Percentiles rank a stretch among this genome's conserved stretches.
Evolutionary conservation across 1,284 basidiomycete species (phyloP).

Genomic region (Coniferiporia sulphurascens): DNA sequence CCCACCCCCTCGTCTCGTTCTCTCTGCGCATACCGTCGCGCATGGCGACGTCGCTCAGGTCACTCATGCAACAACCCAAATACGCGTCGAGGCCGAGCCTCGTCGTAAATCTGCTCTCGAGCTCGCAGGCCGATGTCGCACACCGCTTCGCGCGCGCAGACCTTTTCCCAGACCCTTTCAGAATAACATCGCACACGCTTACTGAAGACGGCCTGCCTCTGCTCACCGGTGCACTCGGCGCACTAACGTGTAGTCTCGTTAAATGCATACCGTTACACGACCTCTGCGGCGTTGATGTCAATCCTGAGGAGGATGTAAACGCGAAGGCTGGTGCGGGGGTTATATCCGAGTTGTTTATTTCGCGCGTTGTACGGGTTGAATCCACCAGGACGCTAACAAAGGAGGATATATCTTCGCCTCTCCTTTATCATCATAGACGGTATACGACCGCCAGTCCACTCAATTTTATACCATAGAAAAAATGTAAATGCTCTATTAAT

Average conservation of each 20-base stretch:
- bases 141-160: constrained; percentile 60
- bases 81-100: constrained; percentile 30
- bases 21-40: constrained; percentile 85
- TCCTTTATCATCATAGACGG: constrained; percentile 42
- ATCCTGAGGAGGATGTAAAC: not conserved
- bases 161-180: constrained; percentile 54
- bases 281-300: not conserved
- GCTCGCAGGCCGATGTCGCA: constrained; percentile 51
- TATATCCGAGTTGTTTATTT: constrained; percentile 45
- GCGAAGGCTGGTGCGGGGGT: constrained; percentile 23
- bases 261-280: constrained; percentile 24
- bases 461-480: constrained; percentile 8
- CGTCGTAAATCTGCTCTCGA: constrained; percentile 66
- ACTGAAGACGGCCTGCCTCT: constrained; percentile 53
- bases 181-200: constrained; percentile 35
- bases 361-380: constrained; percentile 43
- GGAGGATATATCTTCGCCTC: constrained; percentile 29
- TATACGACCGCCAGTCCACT: constrained; percentile 35
- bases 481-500: constrained; percentile 3
- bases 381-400: constrained; percentile 17
- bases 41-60: constrained; percentile 62
- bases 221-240: constrained; percentile 50
- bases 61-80: constrained; percentile 24
- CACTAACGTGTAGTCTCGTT: constrained; percentile 50
- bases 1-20: constrained; percentile 82